Base-by-base conservation (phyloP, 164 flowering plant genomes). In the Aristolochia fimbriata region DNA sequence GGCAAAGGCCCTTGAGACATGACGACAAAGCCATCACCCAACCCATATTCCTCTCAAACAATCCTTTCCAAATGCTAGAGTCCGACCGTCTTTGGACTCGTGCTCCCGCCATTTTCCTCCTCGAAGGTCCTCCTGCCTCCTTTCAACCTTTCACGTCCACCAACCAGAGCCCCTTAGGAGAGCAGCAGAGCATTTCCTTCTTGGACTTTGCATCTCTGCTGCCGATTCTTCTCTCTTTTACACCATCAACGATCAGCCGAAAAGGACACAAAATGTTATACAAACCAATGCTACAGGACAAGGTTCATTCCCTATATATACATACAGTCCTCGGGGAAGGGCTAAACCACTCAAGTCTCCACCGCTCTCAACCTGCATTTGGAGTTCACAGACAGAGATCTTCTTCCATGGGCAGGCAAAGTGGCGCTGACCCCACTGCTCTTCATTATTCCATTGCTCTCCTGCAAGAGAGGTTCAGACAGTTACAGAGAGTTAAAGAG, bases 1-100 rank as follows among this genome's bases (percentile, higher is more conserved):
- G 66, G 81, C 68, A 65, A 43, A 52, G 61, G 30, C 66, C 51
- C 49, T 68, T 60, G 33, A 75, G 67, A 65, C 61, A 73, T 74
- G 72, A 64, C 57, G 80, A 73, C 79, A 78, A 76, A 69, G 62
- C 48, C 52, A 68, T 60, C 70, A 68, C 61, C 62, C 74, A 67
- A 60, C 72, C 68, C 51, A 65, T 65, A 78, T 78, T 84, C 78
- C 87, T 70, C 64, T 70, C 65, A 74, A 70, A 58, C 65, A 78
- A 63, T 50, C 79, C 74, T 73, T 71, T 78, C 85, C 91, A 85
- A 73, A 65, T 63, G 74, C 87, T 79, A 79, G 22, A 19, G 37
- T 69, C 71, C 68, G 78, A 62, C 51, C 51, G 59, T 59, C 51
- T 61, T 81, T 81, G 84, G 75, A 55, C 54, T 71, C 21, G 65